Evolutionary conservation across 306 rosid species (phyloP), one percentile per base, ranked within the genome.

Genomic region (Argentina anserina): DNA sequence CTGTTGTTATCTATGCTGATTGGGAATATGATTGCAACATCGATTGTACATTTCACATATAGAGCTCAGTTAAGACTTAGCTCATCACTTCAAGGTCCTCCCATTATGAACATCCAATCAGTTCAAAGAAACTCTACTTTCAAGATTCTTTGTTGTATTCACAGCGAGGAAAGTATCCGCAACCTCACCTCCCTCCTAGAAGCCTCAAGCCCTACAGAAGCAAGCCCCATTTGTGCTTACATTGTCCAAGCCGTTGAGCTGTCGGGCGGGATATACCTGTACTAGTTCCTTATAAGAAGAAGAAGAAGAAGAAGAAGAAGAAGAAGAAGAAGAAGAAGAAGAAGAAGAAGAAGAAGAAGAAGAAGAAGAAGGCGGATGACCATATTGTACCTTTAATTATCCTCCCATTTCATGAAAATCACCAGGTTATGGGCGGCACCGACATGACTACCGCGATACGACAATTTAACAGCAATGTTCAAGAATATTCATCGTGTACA

Each of bases 331-430:
- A n/a, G n/a, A n/a, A n/a, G n/a, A n/a, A n/a, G n/a, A n/a, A n/a
- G n/a, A n/a, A n/a, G n/a, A n/a, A n/a, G n/a, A n/a, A n/a, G n/a
- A n/a, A n/a, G n/a, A n/a, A n/a, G n/a, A n/a, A n/a, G n/a, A n/a
- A n/a, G n/a, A n/a, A n/a, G n/a, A n/a, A n/a, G n/a, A n/a, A n/a
- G n/a, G 79, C 82, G 0, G 75, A 73, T 1, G 89, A 88, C 40
- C 81, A 85, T 11, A 12, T 67, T 33, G 68, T 76, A 2, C 81
- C 90, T 5, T 59, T 91, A 2, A 29, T 91, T 14, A n/a, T 89
- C 20, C n/a, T 87, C 7, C 97, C 97, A 2, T 85, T 87, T 52
- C 87, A 87, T 5, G 84, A 83, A 3, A 70, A 70, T 65, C 76
- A 36, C 17, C 59, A 31, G 4, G 28, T 36, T 34, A 1, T 56